Base-by-base conservation (phyloP, 352 stramenopile genomes). In the Globisporangium okanoganense region DNA sequence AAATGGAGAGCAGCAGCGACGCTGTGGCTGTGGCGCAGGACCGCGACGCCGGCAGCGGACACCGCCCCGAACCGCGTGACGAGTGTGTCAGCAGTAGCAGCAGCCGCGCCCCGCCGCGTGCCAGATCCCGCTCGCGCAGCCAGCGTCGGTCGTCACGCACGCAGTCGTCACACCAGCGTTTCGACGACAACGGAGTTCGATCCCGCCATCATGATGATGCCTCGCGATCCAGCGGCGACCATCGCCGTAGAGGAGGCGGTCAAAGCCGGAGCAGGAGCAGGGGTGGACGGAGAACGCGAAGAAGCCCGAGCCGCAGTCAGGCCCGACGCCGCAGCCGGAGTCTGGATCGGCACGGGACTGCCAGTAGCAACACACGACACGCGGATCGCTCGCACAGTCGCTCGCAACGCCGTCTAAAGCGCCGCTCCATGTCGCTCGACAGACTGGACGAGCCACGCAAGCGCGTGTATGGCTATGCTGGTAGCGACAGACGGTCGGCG, bases 401-500 rank as follows among this genome's bases (percentile, higher is more conserved):
- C 29, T 69, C 63, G 9, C 51, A 43, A 1, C n/a, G 29, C 9
- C 52, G 51, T 7, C 16, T 51, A 18, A 55, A 35, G 16, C 38
- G 56, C 24, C 61, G 62, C 18, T 64, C 56, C 7, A 14, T 43
- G 18, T 64, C 56, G 40, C 35, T 57, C 33, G 45, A 58, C 18
- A 53, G 56, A 14, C 22, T 51, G 16, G 38, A 51, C n/a, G 40
- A 41, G 10, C 7, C 54, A 13, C 41, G 38, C 7, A 60, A 48
- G 10, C 25, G 35, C 16, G 12, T 24, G 3, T 48, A n/a, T 35
- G 16, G 13, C 13, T 25, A 14, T 25, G 24, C 38, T 40, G 38
- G 24, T 2, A 49, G 43, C 10, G 54, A 47, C 33, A 51, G 54
- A 16, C 36, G 54, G 27, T 60, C 54, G 18, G 54, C 54, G 54